A percentile compares a stretch with the other conserved stretches of the same genome.
These are phyloP conservation scores for Metschnikowia gelsemii DNA, from an alignment of 805 yeast genomes.

Conservation along the genomic window DNA sequence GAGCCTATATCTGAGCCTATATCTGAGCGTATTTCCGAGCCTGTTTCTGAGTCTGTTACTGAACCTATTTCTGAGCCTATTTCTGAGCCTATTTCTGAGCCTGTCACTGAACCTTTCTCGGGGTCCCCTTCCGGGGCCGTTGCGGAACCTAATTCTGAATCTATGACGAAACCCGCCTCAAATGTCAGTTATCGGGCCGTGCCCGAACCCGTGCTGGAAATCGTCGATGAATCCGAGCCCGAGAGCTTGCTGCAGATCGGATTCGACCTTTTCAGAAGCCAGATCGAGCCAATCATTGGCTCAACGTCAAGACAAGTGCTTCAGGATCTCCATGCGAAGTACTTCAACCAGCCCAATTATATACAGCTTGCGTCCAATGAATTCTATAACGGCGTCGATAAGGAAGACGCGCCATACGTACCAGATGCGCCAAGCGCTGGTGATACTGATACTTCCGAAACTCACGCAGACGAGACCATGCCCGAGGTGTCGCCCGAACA, in stretches of 20 bases:
- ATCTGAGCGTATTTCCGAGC: no score
- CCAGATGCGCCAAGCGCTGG: no score
- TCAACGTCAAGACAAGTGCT: conserved; percentile 9
- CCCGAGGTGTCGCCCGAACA: conserved; percentile 1
- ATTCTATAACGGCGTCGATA: conserved; percentile 16
- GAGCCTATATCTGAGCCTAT: no score
- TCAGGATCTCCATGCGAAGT: conserved; percentile 14
- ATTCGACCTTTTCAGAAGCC: conserved; percentile 18
- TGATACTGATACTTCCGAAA: no score
- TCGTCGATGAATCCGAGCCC: no score
- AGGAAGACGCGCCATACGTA: conserved; percentile 7
- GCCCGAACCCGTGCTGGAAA: no score
- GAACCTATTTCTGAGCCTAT: no score
- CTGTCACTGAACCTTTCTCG: no score
- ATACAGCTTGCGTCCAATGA: conserved; percentile 21
- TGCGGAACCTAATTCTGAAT: neutral
- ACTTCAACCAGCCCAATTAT: conserved; percentile 21
- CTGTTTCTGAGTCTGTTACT: no score
- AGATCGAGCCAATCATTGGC: conserved; percentile 18
- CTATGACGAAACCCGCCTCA: neutral
- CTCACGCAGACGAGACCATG: no score
- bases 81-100: no score
- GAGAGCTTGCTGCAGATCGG: conserved; percentile 15
- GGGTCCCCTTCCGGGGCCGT: neutral
- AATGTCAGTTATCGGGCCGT: neutral